A percentile compares a stretch with the other conserved stretches of the same genome.
Evolutionary conservation across 2,329 filamentous ascomycete species (phyloP).

Genomic region (Botrytis squamosa): DNA sequence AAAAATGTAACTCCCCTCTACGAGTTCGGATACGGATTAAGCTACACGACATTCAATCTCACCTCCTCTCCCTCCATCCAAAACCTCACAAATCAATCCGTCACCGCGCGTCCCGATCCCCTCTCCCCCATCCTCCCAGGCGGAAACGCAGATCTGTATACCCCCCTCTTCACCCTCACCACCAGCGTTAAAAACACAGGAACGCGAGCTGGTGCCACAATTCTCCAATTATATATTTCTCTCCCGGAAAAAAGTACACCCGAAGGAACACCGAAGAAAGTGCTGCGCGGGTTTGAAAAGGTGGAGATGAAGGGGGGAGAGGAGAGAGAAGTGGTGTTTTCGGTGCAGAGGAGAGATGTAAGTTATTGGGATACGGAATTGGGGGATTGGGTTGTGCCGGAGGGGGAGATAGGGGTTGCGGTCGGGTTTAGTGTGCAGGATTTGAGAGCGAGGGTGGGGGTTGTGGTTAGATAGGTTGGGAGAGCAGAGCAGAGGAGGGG

Average conservation of each 20-base stretch:
- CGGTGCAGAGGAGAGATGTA: slow-evolving; percentile 74
- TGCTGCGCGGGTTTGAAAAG: slow-evolving; percentile 77
- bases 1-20: slow-evolving; percentile 60
- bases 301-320: slow-evolving; percentile 66
- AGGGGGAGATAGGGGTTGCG: slow-evolving; percentile 24
- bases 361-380: slow-evolving; percentile 75
- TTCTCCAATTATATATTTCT: slow-evolving; percentile 40
- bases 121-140: slow-evolving; percentile 48
- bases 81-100: background rate
- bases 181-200: slow-evolving; percentile 54
- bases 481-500: background rate
- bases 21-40: slow-evolving; percentile 76
- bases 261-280: slow-evolving; percentile 44
- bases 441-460: slow-evolving; percentile 14
- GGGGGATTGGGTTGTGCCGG: slow-evolving; percentile 71
- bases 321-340: slow-evolving; percentile 61
- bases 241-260: background rate
- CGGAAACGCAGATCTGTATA: slow-evolving; percentile 56
- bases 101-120: slow-evolving; percentile 24
- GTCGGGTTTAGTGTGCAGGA: slow-evolving; percentile 31
- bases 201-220: slow-evolving; percentile 33
- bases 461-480: background rate
- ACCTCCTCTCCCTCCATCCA: slow-evolving; percentile 41
- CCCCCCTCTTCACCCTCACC: slow-evolving; percentile 48
- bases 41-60: slow-evolving; percentile 69